Base-by-base conservation (phyloP, 352 stramenopile genomes). In the Pythium sukuiense region DNA sequence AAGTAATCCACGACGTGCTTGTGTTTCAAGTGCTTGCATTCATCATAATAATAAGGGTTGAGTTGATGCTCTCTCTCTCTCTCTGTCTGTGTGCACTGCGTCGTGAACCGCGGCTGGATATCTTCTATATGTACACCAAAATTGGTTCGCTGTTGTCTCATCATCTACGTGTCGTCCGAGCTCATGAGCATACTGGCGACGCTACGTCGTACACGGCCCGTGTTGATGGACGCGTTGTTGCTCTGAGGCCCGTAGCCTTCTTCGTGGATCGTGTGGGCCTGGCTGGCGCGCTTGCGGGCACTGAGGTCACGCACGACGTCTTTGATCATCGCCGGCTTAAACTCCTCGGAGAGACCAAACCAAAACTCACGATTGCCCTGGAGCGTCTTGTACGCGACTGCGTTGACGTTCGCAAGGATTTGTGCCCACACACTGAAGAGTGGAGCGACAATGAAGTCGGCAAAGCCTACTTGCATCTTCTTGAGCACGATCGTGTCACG, bases 381-480 rank as follows among this genome's bases (percentile, higher is more conserved):
- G 32, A 96, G 72, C 3, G 76, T 82, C 60, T 84, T 82, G 66
- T 94, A 93, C 6, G 80, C 77, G 3, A 72, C 79, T 2, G 70
- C 27, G 59, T 93, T 91, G 6, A 96, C 65, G 46, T 88, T 88
- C 26, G 69, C 64, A 8, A 92, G 66, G 58, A 96, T 95, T 59
- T 96, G 87, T 5, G 83, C 80, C 88, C 88, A 96, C 26, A 95
- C 74, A 49, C 81, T 88, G 70, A 96, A 97, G 6, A 95, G 72
- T 29, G 92, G 92, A 7, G 81, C 71, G 9, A 97, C 92, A 52
- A 98, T 96, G 55, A 98, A 98, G 67, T 98, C 92, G 2, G 97
- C 94, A 69, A 99, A 99, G 18, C 91, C 91, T 4, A 98, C 80
- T 72, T 99, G 95, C 78, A 92, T 94, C 66, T 98, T 97, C 67